Conservation (phyloP, 139 green algal genomes). For the Chlorella sp. region DNA sequence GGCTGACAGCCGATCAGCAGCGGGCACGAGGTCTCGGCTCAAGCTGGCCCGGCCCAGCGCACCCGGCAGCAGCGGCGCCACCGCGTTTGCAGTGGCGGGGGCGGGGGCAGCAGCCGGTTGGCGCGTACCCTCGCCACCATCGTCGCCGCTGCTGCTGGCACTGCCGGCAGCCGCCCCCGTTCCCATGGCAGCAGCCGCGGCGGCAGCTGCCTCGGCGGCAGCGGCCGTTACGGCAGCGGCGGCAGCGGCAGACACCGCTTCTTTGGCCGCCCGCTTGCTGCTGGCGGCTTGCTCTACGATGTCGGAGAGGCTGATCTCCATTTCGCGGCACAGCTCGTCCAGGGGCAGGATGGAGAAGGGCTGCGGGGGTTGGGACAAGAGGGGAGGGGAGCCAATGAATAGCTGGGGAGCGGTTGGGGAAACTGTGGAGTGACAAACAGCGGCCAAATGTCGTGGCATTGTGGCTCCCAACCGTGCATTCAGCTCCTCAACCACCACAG, state of each 20-base stretch:
- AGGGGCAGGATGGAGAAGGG: slow-evolving; percentile 25
- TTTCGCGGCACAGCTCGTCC: slow-evolving; percentile 9
- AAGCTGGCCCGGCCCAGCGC: background rate
- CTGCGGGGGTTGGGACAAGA: background rate
- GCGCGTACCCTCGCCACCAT: background rate
- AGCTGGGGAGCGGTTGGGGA: too few species aligned
- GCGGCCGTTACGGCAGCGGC: background rate
- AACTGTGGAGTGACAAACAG: too few species aligned
- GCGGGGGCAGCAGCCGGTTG: background rate
- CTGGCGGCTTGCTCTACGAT: background rate
- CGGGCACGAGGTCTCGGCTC: background rate
- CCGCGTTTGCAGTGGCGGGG: background rate
- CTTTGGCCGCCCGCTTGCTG: background rate
- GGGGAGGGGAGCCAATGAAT: too few species aligned
- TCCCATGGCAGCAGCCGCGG: background rate
- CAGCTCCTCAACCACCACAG: too few species aligned
- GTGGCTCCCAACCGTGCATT: too few species aligned
- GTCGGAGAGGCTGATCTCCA: slow-evolving; percentile 8
- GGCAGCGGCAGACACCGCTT: background rate
- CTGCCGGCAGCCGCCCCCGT: too few species aligned
- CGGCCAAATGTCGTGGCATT: too few species aligned
- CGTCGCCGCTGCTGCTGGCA: background rate
- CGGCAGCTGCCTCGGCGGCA: background rate
- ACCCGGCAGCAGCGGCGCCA: background rate
- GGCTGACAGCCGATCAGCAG: background rate